Evolutionary conservation across 345 rosid species (phyloP).

Genomic region (Erucastrum elatum): DNA sequence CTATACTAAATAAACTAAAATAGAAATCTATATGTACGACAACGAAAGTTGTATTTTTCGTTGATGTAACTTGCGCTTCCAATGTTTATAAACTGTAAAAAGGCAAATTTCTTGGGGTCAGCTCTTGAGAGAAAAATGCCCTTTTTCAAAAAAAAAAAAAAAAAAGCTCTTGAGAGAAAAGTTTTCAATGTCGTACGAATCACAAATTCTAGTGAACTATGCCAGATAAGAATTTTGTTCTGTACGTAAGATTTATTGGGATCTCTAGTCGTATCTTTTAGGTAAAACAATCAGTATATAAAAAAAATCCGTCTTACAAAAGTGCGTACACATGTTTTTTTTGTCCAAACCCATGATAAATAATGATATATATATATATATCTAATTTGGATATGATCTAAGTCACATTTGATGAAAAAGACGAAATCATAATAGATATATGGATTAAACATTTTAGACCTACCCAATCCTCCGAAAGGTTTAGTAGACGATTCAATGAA

Average conservation of each 20-base stretch:
- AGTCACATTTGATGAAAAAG: not conserved
- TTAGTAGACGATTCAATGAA: not conserved
- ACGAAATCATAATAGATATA: not conserved
- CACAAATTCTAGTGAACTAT: not conserved
- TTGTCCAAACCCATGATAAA: not conserved
- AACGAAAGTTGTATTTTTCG: constrained; percentile 14
- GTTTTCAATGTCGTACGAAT: constrained; percentile 23
- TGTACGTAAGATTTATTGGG: constrained; percentile 4
- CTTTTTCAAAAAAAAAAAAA: too few relatives aligned
- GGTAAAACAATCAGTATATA: constrained; percentile 3
- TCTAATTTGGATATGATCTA: too few relatives aligned
- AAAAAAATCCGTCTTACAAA: not conserved
- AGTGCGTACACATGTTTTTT: not conserved
- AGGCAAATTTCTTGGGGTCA: constrained; percentile 25
- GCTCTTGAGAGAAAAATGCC: constrained; percentile 20
- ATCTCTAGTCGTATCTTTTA: constrained; percentile 9
- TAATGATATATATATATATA: too few relatives aligned
- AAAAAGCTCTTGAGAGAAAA: constrained; percentile 20
- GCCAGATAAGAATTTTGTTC: constrained; percentile 8
- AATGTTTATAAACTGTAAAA: constrained; percentile 16
- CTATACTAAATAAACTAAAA: constrained; percentile 17
- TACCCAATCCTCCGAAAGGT: not conserved
- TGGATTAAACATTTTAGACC: constrained; percentile 9
- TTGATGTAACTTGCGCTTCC: constrained; percentile 35
- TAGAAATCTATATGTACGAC: constrained; percentile 1